phyloP scores from a whole-genome alignment of 2,329 filamentous ascomycete species.

The Arthrobotrys entomopaga region DNA sequence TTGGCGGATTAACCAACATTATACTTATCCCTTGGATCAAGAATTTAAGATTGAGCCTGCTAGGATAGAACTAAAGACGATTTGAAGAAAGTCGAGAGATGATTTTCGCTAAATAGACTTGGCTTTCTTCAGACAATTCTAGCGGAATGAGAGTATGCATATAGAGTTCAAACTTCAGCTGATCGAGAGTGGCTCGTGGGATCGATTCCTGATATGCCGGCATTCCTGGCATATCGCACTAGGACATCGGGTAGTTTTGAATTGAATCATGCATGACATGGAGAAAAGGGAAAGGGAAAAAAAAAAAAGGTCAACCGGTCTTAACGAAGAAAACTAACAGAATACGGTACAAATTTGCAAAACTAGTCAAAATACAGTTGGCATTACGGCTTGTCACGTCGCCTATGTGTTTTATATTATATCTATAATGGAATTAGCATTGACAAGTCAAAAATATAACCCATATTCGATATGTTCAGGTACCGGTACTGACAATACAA shows the following conservation, averaged over 20 bases:
- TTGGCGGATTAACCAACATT: not conserved
- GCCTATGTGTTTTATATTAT: not conserved
- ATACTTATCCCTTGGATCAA: not conserved
- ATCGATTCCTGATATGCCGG: conserved; percentile 5
- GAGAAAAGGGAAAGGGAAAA: conserved; percentile 1
- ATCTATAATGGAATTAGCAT: conserved; percentile 13
- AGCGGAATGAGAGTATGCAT: no score
- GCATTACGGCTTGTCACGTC: conserved; percentile 26
- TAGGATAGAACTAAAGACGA: not conserved
- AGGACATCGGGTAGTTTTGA: conserved; percentile 3
- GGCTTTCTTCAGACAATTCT: no score
- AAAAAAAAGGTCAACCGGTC: not conserved
- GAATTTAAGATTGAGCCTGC: not conserved
- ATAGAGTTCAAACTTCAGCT: conserved; percentile 40
- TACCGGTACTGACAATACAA: conserved; percentile 13
- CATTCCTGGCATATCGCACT: conserved; percentile 26
- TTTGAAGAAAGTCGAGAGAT: conserved; percentile 19
- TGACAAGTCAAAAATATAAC: not conserved
- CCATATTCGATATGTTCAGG: conserved; percentile 6
- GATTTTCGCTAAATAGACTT: conserved; percentile 14
- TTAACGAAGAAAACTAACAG: conserved; percentile 15
- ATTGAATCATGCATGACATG: conserved; percentile 25
- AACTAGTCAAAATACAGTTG: conserved; percentile 17
- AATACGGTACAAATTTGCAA: conserved; percentile 1
- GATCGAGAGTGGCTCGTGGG: conserved; percentile 38